Evolutionary conservation across 768 basidiomycete genomes (phyloP).

Genomic region (Tylopilus sp.): DNA sequence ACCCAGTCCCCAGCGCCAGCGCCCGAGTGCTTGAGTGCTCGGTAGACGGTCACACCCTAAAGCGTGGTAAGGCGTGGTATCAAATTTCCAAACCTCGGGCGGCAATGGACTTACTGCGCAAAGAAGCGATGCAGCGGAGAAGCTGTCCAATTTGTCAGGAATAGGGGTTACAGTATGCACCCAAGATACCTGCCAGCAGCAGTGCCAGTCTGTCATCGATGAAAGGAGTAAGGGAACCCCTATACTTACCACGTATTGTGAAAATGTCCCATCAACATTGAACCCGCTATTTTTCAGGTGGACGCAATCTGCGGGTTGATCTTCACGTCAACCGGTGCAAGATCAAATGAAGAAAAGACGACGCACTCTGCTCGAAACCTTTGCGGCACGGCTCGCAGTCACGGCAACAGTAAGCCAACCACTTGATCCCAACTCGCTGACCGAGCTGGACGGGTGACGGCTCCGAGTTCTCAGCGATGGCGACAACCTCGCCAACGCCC

Average conservation of each 20-base stretch:
- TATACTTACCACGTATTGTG: constrained; percentile 53
- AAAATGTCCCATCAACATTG: constrained; percentile 56
- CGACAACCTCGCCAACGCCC: constrained; percentile 78
- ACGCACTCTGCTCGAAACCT: constrained; percentile 72
- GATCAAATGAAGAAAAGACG: too few species aligned
- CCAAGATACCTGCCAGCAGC: constrained; percentile 58
- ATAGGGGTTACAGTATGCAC: constrained; percentile 76
- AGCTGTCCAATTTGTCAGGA: constrained; percentile 41
- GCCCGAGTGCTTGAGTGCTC: constrained; percentile 72
- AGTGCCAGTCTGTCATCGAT: neutral
- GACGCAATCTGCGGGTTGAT: constrained; percentile 46
- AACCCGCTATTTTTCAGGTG: constrained; percentile 17
- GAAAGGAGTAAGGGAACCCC: neutral
- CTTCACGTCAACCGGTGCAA: too few species aligned
- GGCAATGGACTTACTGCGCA: too few species aligned
- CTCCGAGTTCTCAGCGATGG: constrained; percentile 65
- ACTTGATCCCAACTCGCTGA: constrained; percentile 82
- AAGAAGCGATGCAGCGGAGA: too few species aligned
- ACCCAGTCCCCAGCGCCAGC: constrained; percentile 70
- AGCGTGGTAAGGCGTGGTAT: too few species aligned
- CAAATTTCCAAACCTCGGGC: too few species aligned
- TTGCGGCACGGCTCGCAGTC: constrained; percentile 75
- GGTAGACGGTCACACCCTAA: constrained; percentile 81
- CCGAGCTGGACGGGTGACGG: constrained; percentile 66
- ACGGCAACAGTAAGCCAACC: constrained; percentile 70